Evolutionary conservation across 345 rosid genomes (phyloP).

Genomic region (Camelina sativa): DNA sequence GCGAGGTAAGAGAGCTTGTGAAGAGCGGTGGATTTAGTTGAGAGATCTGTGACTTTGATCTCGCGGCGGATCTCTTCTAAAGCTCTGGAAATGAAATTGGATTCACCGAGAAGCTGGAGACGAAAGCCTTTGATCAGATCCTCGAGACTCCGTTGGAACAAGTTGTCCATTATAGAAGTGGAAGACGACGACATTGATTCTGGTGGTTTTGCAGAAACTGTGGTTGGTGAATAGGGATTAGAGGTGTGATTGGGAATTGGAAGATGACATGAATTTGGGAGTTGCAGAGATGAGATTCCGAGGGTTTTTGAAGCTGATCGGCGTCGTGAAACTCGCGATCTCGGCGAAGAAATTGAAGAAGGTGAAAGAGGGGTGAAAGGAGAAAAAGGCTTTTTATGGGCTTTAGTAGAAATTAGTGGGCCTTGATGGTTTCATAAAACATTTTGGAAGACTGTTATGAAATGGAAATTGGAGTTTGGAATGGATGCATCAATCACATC

Average conservation of each 20-base stretch:
- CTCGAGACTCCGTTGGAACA: conserved; percentile 84
- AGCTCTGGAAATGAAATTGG: conserved; percentile 64
- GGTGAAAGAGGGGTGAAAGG: neutral
- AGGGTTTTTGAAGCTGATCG: conserved; percentile 9
- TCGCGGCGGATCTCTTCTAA: conserved; percentile 84
- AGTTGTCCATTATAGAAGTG: conserved; percentile 68
- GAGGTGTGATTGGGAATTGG: neutral
- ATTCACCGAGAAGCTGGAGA: conserved; percentile 62
- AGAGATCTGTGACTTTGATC: conserved; percentile 76
- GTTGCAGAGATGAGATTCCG: conserved; percentile 16
- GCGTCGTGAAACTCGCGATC: conserved; percentile 7
- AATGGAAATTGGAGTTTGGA: no score
- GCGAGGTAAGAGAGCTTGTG: conserved; percentile 80
- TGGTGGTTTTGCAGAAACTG: neutral
- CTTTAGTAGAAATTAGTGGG: neutral
- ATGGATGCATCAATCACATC: no score
- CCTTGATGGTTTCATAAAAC: neutral
- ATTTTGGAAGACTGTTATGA: no score
- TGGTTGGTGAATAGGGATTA: neutral
- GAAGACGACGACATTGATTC: conserved; percentile 63
- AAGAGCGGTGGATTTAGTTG: conserved; percentile 80
- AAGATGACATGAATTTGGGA: conserved; percentile 9
- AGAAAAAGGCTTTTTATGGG: conserved; percentile 3
- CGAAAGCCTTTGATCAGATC: conserved; percentile 84
- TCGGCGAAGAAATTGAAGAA: conserved; percentile 1